Base-by-base conservation (phyloP, 768 basidiomycete species). In the Trametes meyenii region DNA sequence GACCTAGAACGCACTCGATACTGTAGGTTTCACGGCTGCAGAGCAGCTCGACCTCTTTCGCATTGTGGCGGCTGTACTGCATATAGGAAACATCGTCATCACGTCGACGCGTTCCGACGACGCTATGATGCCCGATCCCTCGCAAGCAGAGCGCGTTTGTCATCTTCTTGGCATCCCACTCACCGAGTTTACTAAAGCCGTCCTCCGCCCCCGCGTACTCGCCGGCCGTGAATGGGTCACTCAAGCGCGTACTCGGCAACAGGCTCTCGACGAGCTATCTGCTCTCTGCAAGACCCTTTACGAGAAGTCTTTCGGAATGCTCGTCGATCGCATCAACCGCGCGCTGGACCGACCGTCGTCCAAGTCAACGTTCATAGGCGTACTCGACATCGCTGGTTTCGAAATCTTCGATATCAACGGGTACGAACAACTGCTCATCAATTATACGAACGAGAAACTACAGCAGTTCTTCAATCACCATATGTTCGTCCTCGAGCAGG, bases 401-500 rank as follows among this genome's bases (percentile, higher is more conserved):
- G 97, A 99, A 75, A 99, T 99, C 63, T 92, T 93, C 77, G 90
- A 92, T 56, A 81, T 89, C 69, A 98, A 98, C 73, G 90, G 90
- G 10, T 99, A 98, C 73, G 97, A 99, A 70, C 97, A 99, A 73
- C 84, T 99, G 26, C 84, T 96, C 68, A 99, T 99, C 84, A 99
- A 99, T 72, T 96, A 92, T 70, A 98, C 96, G 45, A 99, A 99
- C 79, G 97, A 99, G 83, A 96, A 92, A 71, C 83, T 98, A 10
- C 96, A 98, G 73, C 96, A 98, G 74, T 94, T 93, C 75, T 95
- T 95, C 84, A 99, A 98, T 70, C 94, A 98, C 75, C 97, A 98
- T 73, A 98, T 98, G 97, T 98, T 99, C 75, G 94, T 97, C 40
- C 85, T 98, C 36, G 97, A 99, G 78, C 97, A 99, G 72, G 97